A percentile compares a stretch with the other conserved stretches of the same genome.
phyloP scores from a whole-genome alignment of 805 yeast species.

The Huiozyma naganishii region DNA sequence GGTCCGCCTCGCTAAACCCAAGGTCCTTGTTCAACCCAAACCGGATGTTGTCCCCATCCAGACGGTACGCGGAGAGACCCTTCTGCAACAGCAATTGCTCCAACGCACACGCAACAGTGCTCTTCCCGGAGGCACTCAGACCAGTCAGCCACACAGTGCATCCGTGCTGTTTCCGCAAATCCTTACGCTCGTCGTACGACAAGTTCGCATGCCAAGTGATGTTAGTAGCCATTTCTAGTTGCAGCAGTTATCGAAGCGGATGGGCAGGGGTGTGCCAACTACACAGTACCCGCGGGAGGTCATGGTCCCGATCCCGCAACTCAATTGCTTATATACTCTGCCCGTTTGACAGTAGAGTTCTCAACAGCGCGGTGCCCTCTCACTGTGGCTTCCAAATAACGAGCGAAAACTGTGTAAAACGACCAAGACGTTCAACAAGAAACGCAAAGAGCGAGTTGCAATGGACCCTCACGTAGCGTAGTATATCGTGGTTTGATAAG shows the following conservation, averaged over 20 bases:
- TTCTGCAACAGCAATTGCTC: constrained; percentile 70
- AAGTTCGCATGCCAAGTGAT: constrained; percentile 94
- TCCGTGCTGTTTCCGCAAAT: constrained; percentile 68
- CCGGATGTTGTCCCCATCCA: constrained; percentile 91
- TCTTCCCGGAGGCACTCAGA: constrained; percentile 87
- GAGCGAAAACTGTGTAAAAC: too few relatives aligned
- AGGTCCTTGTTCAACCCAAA: constrained; percentile 92
- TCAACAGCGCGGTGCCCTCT: too few relatives aligned
- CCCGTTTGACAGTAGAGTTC: too few relatives aligned
- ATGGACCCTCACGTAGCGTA: too few relatives aligned
- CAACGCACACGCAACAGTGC: constrained; percentile 89
- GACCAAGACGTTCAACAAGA: too few relatives aligned
- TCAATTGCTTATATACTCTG: too few relatives aligned
- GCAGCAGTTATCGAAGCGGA: neutral
- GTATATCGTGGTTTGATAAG: too few relatives aligned
- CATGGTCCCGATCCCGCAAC: too few relatives aligned
- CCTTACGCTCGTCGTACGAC: constrained; percentile 69
- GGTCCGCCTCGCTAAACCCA: constrained; percentile 83
- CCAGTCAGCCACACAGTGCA: constrained; percentile 95
- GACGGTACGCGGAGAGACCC: constrained; percentile 67
- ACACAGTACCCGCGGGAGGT: too few relatives aligned
- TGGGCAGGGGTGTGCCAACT: too few relatives aligned
- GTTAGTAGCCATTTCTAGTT: constrained; percentile 69
- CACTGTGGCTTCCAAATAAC: too few relatives aligned
- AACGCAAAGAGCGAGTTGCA: too few relatives aligned